These are phyloP conservation scores for Hemisphaericaspora xylanilytica DNA, from an alignment of 1,139 yeast species.

Conservation along the genomic window DNA sequence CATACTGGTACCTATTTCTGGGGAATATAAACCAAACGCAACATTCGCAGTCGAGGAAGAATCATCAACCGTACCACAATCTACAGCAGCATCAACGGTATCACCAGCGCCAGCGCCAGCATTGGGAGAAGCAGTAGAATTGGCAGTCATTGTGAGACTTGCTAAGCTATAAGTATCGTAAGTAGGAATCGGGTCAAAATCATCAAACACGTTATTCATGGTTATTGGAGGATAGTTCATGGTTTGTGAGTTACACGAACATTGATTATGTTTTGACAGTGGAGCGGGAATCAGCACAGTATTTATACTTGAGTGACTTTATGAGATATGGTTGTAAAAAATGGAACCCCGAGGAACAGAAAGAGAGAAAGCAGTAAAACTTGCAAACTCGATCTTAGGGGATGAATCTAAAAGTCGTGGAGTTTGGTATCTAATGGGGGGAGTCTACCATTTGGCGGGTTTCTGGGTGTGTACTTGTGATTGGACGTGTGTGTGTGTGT, in stretches of 20 bases:
- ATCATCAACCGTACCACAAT: background rate
- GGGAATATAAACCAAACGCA: background rate
- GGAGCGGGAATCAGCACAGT: background rate
- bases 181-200: conserved; percentile 5
- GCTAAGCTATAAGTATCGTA: background rate
- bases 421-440: too few relatives aligned
- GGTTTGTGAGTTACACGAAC: too few relatives aligned
- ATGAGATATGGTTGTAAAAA: conserved; percentile 1
- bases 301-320: background rate
- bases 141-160: background rate
- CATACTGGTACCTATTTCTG: background rate
- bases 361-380: background rate
- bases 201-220: conserved; percentile 3
- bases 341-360: background rate
- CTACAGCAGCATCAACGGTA: background rate
- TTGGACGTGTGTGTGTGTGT: too few relatives aligned
- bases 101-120: background rate
- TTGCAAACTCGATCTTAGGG: too few relatives aligned
- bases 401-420: too few relatives aligned
- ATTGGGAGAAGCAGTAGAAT: background rate
- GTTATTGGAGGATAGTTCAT: background rate
- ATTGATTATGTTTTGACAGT: too few relatives aligned
- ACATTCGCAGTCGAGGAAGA: background rate
- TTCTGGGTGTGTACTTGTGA: too few relatives aligned
- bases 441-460: too few relatives aligned